Evolutionary conservation across 371 early-diverging fungal genomes (phyloP), one percentile per base, ranked within the genome.

Genomic region (Phascolomyces articulosus): DNA sequence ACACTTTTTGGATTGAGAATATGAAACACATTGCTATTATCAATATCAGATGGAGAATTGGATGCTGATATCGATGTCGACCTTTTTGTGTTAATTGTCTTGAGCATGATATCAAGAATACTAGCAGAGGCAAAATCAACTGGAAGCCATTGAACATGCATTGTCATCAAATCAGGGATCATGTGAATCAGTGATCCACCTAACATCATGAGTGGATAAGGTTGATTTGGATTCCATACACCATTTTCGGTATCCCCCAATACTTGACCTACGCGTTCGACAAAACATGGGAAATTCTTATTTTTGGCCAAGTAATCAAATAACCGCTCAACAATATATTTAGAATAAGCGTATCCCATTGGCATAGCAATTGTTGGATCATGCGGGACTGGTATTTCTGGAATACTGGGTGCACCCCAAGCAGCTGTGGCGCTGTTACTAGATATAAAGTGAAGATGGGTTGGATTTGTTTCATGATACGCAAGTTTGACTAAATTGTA

Each of bases 301-400:
- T 77, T 53, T 0, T 40, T 58, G 18, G 67, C 59, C n/a, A 74
- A 62, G 40, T 69, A 73, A 18, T 69, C 29, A 2, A 74, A 62
- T 20, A 84, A 58, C 3, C 62, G 63, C 40, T 84, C 79, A 24
- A 70, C 67, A 44, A 84, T 66, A 44, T 71, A 78, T 51, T 84
- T 84, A 38, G 77, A 75, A 7, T 79, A 76, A 7, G 66, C 72
- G 44, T 80, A 84, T 2, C 84, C 81, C 69, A 76, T 76, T 10
- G 78, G 71, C 67, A 75, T 71, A n/a, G 69, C 40, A 20, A 70
- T 67, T 34, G 59, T 60, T 20, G 75, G 53, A 44, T 79, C 69
- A 4, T 73, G 21, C 0, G 34, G 34, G 6, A 34, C 34, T 34
- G 34, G 2, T 44, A 44, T 44, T 15, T 44, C 4, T 44, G 44